Percentiles rank a stretch among this genome's conserved stretches.
These are phyloP conservation scores for Wickerhamiella vanderwaltii DNA, from an alignment of 805 yeast genomes.

Conservation along the genomic window DNA sequence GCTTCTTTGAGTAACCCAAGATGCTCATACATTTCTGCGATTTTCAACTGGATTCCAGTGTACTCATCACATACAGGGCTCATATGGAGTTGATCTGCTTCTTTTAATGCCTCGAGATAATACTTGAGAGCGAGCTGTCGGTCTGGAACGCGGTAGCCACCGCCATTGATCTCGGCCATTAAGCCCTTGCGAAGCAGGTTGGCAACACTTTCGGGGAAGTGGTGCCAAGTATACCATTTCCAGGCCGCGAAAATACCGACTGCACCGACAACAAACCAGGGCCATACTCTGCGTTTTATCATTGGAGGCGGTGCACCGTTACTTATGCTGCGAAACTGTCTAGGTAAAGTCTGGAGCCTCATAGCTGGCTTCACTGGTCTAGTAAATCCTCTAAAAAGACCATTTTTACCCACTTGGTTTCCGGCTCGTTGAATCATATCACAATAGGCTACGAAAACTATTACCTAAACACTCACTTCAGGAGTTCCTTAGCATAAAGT, in stretches of 20 bases:
- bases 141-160: slow-evolving; percentile 36
- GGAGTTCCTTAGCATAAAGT: too few species aligned
- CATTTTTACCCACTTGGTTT: too few species aligned
- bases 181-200: slow-evolving; percentile 58
- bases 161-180: slow-evolving; percentile 71
- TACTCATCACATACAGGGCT: slow-evolving; percentile 60
- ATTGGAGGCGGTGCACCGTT: slow-evolving; percentile 3
- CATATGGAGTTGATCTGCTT: slow-evolving; percentile 44
- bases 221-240: slow-evolving; percentile 24
- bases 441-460: too few species aligned
- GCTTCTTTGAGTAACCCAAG: slow-evolving; percentile 54
- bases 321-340: background rate
- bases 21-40: slow-evolving; percentile 77
- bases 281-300: slow-evolving; percentile 8
- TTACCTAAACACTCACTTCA: too few species aligned
- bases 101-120: slow-evolving; percentile 62
- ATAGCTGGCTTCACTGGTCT: too few species aligned
- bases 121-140: slow-evolving; percentile 54
- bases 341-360: too few species aligned
- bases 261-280: slow-evolving; percentile 2
- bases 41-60: slow-evolving; percentile 79
- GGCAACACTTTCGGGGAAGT: slow-evolving; percentile 53
- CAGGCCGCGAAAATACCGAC: slow-evolving; percentile 18
- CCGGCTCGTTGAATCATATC: too few species aligned
- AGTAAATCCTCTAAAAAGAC: too few species aligned